Evolutionary conservation across 2,329 filamentous ascomycete species (phyloP).

Genomic region (Ascomycota sp.): DNA sequence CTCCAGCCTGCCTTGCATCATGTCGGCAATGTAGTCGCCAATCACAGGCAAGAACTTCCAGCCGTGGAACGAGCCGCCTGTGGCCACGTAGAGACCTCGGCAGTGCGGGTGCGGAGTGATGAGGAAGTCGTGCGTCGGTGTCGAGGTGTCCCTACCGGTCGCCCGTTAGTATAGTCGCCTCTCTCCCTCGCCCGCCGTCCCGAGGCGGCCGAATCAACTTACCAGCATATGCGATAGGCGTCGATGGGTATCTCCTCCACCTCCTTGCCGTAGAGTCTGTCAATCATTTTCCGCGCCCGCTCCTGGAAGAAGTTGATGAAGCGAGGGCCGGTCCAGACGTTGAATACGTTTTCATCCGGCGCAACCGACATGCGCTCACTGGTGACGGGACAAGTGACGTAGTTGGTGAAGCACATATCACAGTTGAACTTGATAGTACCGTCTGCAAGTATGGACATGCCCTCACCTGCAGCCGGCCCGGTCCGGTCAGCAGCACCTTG

Average conservation of each 20-base stretch:
- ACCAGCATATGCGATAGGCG: conserved; percentile 26
- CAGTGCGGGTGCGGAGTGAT: conserved; percentile 30
- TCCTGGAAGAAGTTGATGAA: conserved; percentile 23
- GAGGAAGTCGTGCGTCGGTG: conserved; percentile 41
- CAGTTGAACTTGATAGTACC: conserved; percentile 41
- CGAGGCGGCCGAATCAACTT: conserved; percentile 8
- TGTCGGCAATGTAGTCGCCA: conserved; percentile 35
- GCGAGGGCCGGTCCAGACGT: conserved; percentile 17
- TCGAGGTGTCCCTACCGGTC: conserved; percentile 35
- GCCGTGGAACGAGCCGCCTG: conserved; percentile 42
- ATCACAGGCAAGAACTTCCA: conserved; percentile 46
- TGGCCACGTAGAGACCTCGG: conserved; percentile 35
- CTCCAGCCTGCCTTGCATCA: conserved; percentile 21
- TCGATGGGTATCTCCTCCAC: conserved; percentile 18
- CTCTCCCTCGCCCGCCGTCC: too few relatives aligned
- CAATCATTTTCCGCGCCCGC: conserved; percentile 16
- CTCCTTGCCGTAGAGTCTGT: conserved; percentile 20
- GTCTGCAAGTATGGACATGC: conserved; percentile 22
- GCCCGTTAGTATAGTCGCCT: conserved; percentile 3
- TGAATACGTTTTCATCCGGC: conserved; percentile 20
- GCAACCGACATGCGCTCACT: conserved; percentile 32
- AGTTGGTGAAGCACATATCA: conserved; percentile 36
- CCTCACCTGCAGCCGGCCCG: conserved; percentile 13
- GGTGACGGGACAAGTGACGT: conserved; percentile 20
- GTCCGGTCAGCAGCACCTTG: conserved; percentile 30